Evolutionary conservation across 2,329 filamentous ascomycete species (phyloP).

Genomic region (Cordyceps militaris): DNA sequence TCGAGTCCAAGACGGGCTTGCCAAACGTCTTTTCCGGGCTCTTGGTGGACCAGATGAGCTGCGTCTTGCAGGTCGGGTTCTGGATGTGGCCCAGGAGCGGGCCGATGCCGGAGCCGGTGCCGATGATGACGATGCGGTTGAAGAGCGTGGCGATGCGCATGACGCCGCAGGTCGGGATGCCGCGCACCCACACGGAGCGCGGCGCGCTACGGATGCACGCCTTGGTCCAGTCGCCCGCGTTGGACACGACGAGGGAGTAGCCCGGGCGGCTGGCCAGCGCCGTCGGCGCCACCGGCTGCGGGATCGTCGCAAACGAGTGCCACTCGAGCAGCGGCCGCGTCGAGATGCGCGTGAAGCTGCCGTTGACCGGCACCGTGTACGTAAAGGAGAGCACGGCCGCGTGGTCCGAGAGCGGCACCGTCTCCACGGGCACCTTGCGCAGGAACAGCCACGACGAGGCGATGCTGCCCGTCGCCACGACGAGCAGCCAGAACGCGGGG

Average conservation of each 20-base stretch:
- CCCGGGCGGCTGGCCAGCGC: constrained; percentile 29
- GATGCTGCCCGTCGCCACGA: constrained; percentile 56
- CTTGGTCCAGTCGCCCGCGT: constrained; percentile 69
- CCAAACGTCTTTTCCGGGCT: constrained; percentile 58
- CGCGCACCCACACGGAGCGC: constrained; percentile 58
- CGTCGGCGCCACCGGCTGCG: constrained; percentile 51
- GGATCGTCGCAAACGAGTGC: constrained; percentile 71
- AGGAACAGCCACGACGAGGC: constrained; percentile 68
- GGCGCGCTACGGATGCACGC: constrained; percentile 56
- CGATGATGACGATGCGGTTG: constrained; percentile 56
- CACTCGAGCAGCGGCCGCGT: constrained; percentile 60
- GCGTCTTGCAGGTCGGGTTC: constrained; percentile 40
- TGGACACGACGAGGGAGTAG: constrained; percentile 64
- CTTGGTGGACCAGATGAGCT: constrained; percentile 64
- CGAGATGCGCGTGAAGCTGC: constrained; percentile 47
- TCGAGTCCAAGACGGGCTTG: constrained; percentile 43
- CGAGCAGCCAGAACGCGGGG: constrained; percentile 59
- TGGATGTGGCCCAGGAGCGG: constrained; percentile 57
- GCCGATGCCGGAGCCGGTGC: constrained; percentile 67
- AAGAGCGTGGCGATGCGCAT: constrained; percentile 62
- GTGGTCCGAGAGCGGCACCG: constrained; percentile 63
- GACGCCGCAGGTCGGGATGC: constrained; percentile 59
- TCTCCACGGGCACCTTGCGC: constrained; percentile 56
- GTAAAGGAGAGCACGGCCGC: constrained; percentile 64
- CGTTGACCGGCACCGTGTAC: constrained; percentile 50